phyloP scores from a whole-genome alignment of 2,329 filamentous ascomycete genomes.

The Ophiostoma piceae region DNA sequence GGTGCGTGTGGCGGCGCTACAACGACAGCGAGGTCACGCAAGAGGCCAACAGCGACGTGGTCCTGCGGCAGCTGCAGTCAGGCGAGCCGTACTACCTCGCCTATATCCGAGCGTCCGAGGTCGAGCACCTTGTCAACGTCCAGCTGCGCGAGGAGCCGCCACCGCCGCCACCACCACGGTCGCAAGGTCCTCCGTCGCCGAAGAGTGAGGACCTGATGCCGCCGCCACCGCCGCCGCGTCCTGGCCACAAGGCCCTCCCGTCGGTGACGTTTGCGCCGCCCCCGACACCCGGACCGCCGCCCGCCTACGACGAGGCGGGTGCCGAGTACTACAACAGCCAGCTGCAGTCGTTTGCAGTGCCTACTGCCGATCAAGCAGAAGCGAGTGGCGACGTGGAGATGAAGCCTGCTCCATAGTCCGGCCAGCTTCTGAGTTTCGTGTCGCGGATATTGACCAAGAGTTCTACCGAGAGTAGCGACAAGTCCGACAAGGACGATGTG shows the following conservation, averaged over 20 bases:
- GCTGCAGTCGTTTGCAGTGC: not conserved
- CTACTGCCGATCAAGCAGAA: not conserved
- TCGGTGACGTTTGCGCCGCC: not conserved
- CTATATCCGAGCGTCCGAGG: conserved; percentile 33
- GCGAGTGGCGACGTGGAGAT: not conserved
- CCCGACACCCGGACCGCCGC: not conserved
- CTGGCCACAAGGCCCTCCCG: not conserved
- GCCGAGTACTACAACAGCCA: conserved; percentile 8
- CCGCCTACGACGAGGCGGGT: not conserved
- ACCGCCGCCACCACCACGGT: not conserved
- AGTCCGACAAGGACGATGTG: too few relatives aligned
- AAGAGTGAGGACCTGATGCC: not conserved
- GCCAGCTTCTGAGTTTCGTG: not conserved
- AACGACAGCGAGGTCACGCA: conserved; percentile 81
- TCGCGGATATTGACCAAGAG: not conserved
- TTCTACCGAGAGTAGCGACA: too few relatives aligned
- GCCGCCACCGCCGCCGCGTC: conserved; percentile 9
- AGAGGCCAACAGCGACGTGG: conserved; percentile 57
- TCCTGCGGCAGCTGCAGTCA: conserved; percentile 63
- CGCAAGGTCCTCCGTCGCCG: not conserved
- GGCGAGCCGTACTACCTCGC: conserved; percentile 59
- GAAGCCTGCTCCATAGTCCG: not conserved
- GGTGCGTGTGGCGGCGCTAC: conserved; percentile 81
- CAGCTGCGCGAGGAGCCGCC: conserved; percentile 24
- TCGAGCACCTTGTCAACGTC: conserved; percentile 31